Evolutionary conservation across 305 asterid species (phyloP), one percentile per base, ranked within the genome.

Genomic region (Stenogyne calaminthoides): DNA sequence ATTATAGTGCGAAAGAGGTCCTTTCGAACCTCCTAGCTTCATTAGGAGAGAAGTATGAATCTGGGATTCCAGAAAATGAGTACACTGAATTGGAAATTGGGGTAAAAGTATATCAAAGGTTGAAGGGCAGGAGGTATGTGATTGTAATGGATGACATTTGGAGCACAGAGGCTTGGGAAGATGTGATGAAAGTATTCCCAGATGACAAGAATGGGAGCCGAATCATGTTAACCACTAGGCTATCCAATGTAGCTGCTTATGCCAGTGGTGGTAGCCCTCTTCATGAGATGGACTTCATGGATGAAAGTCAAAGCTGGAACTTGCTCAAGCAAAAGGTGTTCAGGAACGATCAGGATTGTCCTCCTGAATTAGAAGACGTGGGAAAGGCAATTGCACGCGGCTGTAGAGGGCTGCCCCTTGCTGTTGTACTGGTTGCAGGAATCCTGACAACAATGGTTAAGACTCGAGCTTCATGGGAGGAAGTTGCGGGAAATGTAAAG

Each of bases 101-200:
- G 8, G 29, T 16, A 16, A 18, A 7, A 3, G 15, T 56, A 9
- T 56, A 56, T 37, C 22, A 56, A 56, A 5, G 15, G 0, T 56
- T 56, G 36, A 56, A 56, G 37, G 63, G 63, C 15, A 56, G 63
- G 63, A n/a, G n/a, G n/a, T n/a, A n/a, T n/a, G n/a, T n/a, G n/a
- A n/a, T n/a, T n/a, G n/a, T n/a, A n/a, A n/a, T n/a, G n/a, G n/a
- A n/a, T n/a, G n/a, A n/a, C n/a, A n/a, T n/a, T n/a, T n/a, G n/a
- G n/a, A n/a, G n/a, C n/a, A n/a, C n/a, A n/a, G n/a, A n/a, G n/a
- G n/a, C n/a, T n/a, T n/a, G n/a, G n/a, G n/a, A n/a, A n/a, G n/a
- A n/a, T n/a, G n/a, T n/a, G n/a, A n/a, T n/a, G n/a, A n/a, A n/a
- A n/a, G n/a, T n/a, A n/a, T n/a, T n/a, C n/a, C n/a, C n/a, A n/a